Conservation (phyloP, 306 rosid species). For the Fragaria nilgerrensis region DNA sequence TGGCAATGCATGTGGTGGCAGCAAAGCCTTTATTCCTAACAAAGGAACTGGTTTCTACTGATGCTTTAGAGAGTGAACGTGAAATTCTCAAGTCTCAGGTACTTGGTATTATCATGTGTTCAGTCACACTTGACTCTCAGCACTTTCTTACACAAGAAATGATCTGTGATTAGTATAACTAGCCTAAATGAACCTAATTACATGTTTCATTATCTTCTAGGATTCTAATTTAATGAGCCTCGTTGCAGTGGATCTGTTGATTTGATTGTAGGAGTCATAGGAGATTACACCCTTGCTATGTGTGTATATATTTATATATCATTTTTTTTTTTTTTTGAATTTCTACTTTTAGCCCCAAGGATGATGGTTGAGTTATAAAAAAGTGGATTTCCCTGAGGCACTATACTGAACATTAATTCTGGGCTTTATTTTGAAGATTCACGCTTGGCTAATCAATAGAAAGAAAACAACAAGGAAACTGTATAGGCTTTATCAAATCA, state of each 20-base stretch:
- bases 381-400: not conserved
- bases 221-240: not conserved
- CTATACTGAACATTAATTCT: not conserved
- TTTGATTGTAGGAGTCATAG: not conserved
- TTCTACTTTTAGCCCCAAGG: not conserved
- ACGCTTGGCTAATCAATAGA: not conserved
- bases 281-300: not conserved
- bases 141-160: not conserved
- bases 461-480: not conserved
- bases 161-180: not conserved
- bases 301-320: not conserved
- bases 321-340: not conserved
- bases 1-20: slow-evolving; percentile 96
- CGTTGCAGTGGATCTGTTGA: not conserved
- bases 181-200: not conserved
- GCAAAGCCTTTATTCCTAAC: slow-evolving; percentile 85
- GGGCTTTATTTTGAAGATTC: not conserved
- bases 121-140: not conserved
- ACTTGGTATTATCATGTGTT: slow-evolving; percentile 11
- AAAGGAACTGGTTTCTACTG: slow-evolving; percentile 79
- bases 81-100: slow-evolving; percentile 96
- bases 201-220: not conserved
- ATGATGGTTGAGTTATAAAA: not conserved
- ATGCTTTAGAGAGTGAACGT: slow-evolving; percentile 65
- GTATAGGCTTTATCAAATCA: not conserved